phyloP scores from a whole-genome alignment of 495 filamentous ascomycete genomes.

The Corynascus novoguineensis region DNA sequence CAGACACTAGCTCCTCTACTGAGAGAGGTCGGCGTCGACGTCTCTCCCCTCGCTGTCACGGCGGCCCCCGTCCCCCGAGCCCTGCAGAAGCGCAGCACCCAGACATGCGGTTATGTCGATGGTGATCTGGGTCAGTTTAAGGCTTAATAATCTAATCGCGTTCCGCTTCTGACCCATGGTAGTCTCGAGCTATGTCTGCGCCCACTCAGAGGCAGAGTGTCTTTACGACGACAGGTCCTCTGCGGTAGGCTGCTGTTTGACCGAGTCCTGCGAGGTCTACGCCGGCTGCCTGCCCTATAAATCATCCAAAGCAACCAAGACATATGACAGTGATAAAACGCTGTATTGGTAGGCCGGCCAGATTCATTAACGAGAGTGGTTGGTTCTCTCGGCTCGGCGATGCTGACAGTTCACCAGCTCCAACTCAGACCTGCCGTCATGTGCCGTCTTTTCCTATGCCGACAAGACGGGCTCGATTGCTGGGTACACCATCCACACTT shows the following conservation, averaged over 20 bases:
- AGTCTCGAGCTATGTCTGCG: conserved; percentile 1
- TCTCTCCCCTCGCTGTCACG: not conserved
- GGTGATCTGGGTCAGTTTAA: not conserved
- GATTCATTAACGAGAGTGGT: no score
- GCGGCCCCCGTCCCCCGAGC: not conserved
- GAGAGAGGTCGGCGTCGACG: not conserved
- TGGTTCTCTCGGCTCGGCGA: no score
- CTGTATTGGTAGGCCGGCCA: conserved; percentile 14
- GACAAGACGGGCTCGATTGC: not conserved
- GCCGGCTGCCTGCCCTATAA: conserved; percentile 3
- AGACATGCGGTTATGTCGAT: conserved; percentile 12
- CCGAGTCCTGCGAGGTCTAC: not conserved
- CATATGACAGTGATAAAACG: conserved; percentile 10
- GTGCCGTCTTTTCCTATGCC: conserved; percentile 1
- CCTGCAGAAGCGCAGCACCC: not conserved
- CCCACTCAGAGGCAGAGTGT: not conserved
- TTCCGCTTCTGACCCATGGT: not conserved
- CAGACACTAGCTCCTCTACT: conserved; percentile 2
- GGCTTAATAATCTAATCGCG: not conserved
- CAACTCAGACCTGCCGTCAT: not conserved
- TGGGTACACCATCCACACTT: conserved; percentile 15
- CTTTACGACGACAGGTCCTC: conserved; percentile 4
- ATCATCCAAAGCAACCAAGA: not conserved
- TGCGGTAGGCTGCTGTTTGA: conserved; percentile 18
- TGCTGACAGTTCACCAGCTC: conserved; percentile 1